Percentiles rank a stretch among this genome's conserved stretches.
Conservation (phyloP, 2,329 filamentous ascomycete genomes). For the Hymenoscyphus occultus region DNA sequence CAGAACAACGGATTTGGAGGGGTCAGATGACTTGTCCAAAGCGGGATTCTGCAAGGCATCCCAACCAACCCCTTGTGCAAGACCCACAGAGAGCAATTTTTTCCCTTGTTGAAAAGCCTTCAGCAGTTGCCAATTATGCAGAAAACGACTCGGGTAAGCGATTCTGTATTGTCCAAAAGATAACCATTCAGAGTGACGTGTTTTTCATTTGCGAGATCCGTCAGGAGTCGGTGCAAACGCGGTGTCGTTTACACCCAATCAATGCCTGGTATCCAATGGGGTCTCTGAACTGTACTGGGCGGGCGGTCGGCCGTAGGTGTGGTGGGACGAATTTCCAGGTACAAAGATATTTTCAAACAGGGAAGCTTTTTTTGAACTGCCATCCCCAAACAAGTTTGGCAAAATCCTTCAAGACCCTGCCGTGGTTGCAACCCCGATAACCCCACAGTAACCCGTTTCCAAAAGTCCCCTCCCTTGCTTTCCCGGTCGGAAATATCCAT, state of each 20-base stretch:
- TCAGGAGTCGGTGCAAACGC: neutral
- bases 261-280: neutral
- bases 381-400: neutral
- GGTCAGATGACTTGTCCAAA: neutral
- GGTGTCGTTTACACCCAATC: neutral
- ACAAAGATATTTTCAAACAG: neutral
- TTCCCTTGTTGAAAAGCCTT: neutral
- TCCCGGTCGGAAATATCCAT: neutral
- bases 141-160: neutral
- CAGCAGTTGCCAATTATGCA: neutral
- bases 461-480: neutral
- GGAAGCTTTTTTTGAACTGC: neutral
- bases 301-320: too few species aligned
- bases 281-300: too few species aligned
- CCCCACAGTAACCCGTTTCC: neutral
- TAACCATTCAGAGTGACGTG: neutral
- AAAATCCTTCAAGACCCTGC: neutral
- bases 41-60: neutral
- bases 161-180: neutral
- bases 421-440: neutral
- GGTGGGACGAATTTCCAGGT: too few species aligned
- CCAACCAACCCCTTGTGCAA: neutral
- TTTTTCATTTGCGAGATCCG: neutral
- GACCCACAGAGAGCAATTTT: neutral
- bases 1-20: neutral